These are phyloP conservation scores for Chaetoscypha palmicola DNA, from an alignment of 2,329 filamentous ascomycete genomes.

Conservation along the genomic window DNA sequence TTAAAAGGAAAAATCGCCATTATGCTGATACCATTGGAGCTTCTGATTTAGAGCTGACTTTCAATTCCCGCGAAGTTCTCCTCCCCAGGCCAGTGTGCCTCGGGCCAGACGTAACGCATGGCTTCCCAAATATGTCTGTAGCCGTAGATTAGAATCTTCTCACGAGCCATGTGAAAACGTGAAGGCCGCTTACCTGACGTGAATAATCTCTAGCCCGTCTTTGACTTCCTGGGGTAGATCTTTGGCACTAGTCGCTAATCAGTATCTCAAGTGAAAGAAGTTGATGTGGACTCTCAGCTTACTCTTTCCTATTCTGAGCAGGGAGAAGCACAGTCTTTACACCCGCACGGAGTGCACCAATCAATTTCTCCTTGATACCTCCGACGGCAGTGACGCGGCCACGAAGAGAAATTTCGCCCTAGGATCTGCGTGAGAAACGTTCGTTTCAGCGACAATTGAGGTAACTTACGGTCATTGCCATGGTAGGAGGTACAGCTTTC, in stretches of 20 bases:
- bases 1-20: neutral
- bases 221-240: slow-evolving; percentile 88
- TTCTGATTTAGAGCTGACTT: slow-evolving; percentile 59
- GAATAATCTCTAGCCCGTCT: slow-evolving; percentile 78
- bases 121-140: slow-evolving; percentile 88
- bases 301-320: slow-evolving; percentile 80
- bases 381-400: slow-evolving; percentile 91
- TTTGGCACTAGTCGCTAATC: slow-evolving; percentile 44
- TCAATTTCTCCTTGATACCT: slow-evolving; percentile 97
- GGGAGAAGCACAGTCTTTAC: slow-evolving; percentile 92
- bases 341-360: slow-evolving; percentile 84
- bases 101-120: slow-evolving; percentile 84
- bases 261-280: slow-evolving; percentile 6
- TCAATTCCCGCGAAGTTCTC: slow-evolving; percentile 64
- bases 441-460: neutral
- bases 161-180: no score
- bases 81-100: slow-evolving; percentile 74
- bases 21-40: no score
- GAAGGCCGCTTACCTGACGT: slow-evolving; percentile 76
- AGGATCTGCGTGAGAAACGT: slow-evolving; percentile 10
- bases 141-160: no score
- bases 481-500: slow-evolving; percentile 77
- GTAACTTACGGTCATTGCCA: slow-evolving; percentile 80
- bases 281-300: slow-evolving; percentile 14
- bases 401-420: slow-evolving; percentile 66